These are phyloP conservation scores for Aureobasidium leucospermi DNA, from an alignment of 2,329 filamentous ascomycete genomes.

Conservation along the genomic window DNA sequence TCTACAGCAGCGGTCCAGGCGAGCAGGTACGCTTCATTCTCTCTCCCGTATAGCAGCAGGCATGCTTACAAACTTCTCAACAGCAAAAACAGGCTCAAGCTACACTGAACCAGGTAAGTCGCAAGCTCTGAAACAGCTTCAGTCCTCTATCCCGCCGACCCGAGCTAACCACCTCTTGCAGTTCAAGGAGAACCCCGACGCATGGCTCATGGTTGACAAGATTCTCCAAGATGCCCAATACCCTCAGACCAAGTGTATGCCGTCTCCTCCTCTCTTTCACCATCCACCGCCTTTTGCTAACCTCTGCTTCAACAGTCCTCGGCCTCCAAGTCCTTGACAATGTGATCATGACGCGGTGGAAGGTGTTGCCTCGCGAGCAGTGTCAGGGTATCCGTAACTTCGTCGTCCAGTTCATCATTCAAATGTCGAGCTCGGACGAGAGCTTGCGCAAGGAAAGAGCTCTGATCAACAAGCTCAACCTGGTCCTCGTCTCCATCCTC, in stretches of 20 bases:
- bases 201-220: conserved; percentile 95
- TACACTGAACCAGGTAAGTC: conserved; percentile 77
- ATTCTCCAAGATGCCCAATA: conserved; percentile 91
- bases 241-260: conserved; percentile 90
- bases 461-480: conserved; percentile 94
- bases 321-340: conserved; percentile 94
- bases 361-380: conserved; percentile 90
- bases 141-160: conserved; percentile 12
- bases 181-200: conserved; percentile 99
- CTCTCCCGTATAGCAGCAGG: background rate
- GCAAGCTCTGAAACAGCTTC: background rate
- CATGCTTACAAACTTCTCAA: conserved; percentile 14
- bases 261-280: conserved; percentile 9
- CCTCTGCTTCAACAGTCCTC: conserved; percentile 53
- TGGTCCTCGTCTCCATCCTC: conserved; percentile 92
- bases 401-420: conserved; percentile 96
- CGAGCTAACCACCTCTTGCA: conserved; percentile 33
- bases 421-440: conserved; percentile 85
- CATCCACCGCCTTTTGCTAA: conserved; percentile 25
- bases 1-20: conserved; percentile 96
- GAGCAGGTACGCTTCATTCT: conserved; percentile 59
- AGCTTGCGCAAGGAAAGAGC: conserved; percentile 76
- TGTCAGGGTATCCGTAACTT: conserved; percentile 97
- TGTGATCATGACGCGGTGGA: conserved; percentile 99
- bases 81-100: conserved; percentile 96